Conservation (phyloP, 2,329 filamentous ascomycete genomes). For the Curvularia sp. region DNA sequence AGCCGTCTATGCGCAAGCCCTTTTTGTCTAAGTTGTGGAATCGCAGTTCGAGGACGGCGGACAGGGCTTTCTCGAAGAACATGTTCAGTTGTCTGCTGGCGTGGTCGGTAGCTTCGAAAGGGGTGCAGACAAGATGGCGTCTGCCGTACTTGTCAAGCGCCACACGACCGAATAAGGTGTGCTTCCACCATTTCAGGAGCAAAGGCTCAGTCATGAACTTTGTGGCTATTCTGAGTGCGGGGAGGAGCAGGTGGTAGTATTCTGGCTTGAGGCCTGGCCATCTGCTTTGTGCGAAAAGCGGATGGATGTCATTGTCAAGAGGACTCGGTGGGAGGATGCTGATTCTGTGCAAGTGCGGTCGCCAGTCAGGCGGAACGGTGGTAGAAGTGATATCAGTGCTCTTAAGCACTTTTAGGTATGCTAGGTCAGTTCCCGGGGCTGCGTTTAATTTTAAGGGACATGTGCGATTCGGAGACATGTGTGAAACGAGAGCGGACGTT, state of each 20-base stretch:
- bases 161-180: slow-evolving; percentile 1
- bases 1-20: not conserved
- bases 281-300: slow-evolving; percentile 1
- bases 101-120: not conserved
- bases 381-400: not conserved
- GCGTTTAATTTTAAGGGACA: not conserved
- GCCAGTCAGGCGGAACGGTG: not conserved
- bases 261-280: slow-evolving; percentile 2
- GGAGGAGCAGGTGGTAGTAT: slow-evolving; percentile 2
- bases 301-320: slow-evolving; percentile 6
- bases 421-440: not conserved
- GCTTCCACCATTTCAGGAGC: slow-evolving; percentile 11
- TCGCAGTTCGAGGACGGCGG: not conserved
- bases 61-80: not conserved
- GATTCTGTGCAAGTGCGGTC: not conserved
- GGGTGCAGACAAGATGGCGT: not conserved
- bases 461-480: not conserved
- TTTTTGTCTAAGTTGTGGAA: slow-evolving; percentile 2
- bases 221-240: slow-evolving; percentile 11
- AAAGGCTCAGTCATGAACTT: slow-evolving; percentile 7
- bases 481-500: not conserved
- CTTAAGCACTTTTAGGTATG: not conserved
- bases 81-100: not conserved
- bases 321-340: too few relatives aligned
- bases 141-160: not conserved